Evolutionary conservation across 2,329 filamentous ascomycete species (phyloP).

Genomic region (Lasiodiplodia hormozganensis): DNA sequence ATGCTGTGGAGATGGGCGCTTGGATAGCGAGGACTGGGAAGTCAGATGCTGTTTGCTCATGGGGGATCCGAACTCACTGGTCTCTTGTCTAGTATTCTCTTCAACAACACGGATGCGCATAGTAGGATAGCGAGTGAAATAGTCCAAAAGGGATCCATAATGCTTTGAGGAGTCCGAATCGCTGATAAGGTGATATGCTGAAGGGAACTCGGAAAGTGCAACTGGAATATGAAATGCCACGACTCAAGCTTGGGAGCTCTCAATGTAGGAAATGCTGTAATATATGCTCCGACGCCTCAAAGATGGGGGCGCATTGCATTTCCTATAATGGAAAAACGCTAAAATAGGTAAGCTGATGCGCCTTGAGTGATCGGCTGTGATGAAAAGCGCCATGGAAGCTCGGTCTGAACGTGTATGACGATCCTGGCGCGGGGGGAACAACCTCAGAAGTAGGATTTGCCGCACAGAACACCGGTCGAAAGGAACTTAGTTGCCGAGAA

Average conservation of each 20-base stretch:
- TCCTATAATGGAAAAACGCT: not conserved
- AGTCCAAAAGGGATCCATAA: not conserved
- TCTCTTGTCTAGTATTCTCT: not conserved
- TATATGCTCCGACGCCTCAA: not conserved
- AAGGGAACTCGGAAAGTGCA: not conserved
- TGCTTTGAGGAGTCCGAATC: not conserved
- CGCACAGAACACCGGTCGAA: not conserved
- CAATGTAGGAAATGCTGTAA: not conserved
- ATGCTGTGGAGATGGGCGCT: not conserved
- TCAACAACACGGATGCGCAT: not conserved
- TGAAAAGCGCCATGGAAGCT: not conserved
- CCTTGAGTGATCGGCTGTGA: not conserved
- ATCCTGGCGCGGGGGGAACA: not conserved
- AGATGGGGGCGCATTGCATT: not conserved
- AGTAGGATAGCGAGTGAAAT: not conserved
- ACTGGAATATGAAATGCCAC: not conserved
- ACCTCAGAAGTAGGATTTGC: not conserved
- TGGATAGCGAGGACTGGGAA: not conserved
- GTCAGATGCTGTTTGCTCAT: not conserved
- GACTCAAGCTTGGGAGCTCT: not conserved
- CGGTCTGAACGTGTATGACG: not conserved
- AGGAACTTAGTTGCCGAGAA: not conserved
- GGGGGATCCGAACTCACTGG: not conserved
- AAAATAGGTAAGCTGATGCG: not conserved
- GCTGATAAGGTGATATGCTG: not conserved